Conservation (phyloP, 371 early-diverging fungal species). For the Modicella reniformis region DNA sequence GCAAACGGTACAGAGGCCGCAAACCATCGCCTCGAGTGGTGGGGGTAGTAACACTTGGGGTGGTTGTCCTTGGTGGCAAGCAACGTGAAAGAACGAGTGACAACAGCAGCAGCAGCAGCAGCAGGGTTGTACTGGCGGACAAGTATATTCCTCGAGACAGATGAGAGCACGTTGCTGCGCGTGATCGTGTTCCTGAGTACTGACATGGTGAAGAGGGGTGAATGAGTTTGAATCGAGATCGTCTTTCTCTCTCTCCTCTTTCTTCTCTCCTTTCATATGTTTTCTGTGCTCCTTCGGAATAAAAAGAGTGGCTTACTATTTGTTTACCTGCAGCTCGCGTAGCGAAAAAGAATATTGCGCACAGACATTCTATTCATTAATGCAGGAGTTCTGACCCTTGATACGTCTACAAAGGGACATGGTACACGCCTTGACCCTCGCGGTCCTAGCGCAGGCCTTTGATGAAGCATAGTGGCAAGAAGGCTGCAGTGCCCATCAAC, state of each 20-base stretch:
- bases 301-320: neutral
- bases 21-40: slow-evolving; percentile 23
- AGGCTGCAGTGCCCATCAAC: slow-evolving; percentile 62
- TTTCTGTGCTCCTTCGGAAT: too few species aligned
- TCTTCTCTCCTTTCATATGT: too few species aligned
- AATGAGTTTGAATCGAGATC: neutral
- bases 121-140: neutral
- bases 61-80: slow-evolving; percentile 89
- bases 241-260: too few species aligned
- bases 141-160: slow-evolving; percentile 5
- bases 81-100: slow-evolving; percentile 20
- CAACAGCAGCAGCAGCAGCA: too few species aligned
- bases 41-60: slow-evolving; percentile 60
- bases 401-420: slow-evolving; percentile 53
- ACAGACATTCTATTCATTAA: neutral
- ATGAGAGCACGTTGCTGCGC: slow-evolving; percentile 14
- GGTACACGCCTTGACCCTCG: slow-evolving; percentile 57
- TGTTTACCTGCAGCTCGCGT: too few species aligned
- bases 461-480: slow-evolving; percentile 72
- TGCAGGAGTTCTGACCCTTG: neutral
- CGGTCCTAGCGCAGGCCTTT: slow-evolving; percentile 58
- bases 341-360: neutral
- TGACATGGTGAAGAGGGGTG: slow-evolving; percentile 21
- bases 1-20: slow-evolving; percentile 41
- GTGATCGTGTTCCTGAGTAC: slow-evolving; percentile 33